Percentiles rank a stretch among this genome's conserved stretches.
phyloP scores from a whole-genome alignment of 1,284 basidiomycete genomes.

The Agroathelia rolfsii region DNA sequence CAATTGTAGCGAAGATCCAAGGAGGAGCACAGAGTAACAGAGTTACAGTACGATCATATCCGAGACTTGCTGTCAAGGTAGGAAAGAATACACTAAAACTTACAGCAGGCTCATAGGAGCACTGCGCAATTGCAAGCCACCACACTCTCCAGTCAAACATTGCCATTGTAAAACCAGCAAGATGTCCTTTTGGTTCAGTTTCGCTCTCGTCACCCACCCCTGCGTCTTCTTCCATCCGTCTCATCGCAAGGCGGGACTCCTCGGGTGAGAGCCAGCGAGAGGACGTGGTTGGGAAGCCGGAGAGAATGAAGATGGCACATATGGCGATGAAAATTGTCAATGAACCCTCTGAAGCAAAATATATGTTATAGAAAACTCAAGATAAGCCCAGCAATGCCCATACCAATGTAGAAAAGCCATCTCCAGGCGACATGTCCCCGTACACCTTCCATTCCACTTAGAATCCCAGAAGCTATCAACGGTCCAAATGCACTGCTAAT shows the following conservation, averaged over 20 bases:
- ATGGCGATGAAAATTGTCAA: too few relatives aligned
- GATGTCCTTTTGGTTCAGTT: conserved; percentile 22
- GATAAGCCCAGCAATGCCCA: too few relatives aligned
- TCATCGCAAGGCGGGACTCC: conserved; percentile 57
- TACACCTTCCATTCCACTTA: conserved; percentile 32
- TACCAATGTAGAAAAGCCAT: too few relatives aligned
- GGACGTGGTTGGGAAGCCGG: too few relatives aligned
- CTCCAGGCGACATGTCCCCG: conserved; percentile 34
- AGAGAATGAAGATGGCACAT: too few relatives aligned
- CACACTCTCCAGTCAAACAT: conserved; percentile 67
- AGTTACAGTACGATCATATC: conserved; percentile 54
- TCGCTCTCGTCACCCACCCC: conserved; percentile 37
- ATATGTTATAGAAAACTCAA: too few relatives aligned
- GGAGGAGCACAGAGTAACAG: conserved; percentile 71
- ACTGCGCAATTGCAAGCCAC: conserved; percentile 54
- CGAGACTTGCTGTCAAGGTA: conserved; percentile 58
- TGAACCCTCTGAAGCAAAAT: too few relatives aligned
- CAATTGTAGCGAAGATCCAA: conserved; percentile 58
- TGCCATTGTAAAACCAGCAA: conserved; percentile 46
- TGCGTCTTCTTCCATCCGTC: conserved; percentile 66
- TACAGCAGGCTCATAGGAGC: conserved; percentile 47
- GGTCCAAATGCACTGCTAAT: too few relatives aligned
- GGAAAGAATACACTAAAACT: conserved; percentile 69
- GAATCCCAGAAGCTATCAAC: conserved; percentile 29
- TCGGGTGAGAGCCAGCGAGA: conserved; percentile 47